Evolutionary conservation across 805 yeast genomes (phyloP).

Genomic region (Saccharomycopsis vini): DNA sequence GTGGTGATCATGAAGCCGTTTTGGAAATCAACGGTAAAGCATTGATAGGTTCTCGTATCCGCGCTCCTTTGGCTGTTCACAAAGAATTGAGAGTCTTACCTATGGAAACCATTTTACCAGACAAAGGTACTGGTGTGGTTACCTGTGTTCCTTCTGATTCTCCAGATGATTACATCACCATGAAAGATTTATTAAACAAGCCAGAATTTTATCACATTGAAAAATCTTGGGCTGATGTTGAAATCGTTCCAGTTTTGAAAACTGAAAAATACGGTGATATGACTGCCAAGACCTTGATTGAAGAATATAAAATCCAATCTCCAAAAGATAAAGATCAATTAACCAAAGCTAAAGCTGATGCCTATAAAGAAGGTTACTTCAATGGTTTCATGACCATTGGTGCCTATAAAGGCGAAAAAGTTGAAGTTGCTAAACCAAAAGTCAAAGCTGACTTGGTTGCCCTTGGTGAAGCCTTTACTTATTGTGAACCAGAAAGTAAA

Average conservation of each 20-base stretch:
- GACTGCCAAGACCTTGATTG: slow-evolving; percentile 77
- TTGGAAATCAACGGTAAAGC: slow-evolving; percentile 56
- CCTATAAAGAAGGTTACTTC: slow-evolving; percentile 95
- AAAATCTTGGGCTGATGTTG: slow-evolving; percentile 58
- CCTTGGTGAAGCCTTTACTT: slow-evolving; percentile 72
- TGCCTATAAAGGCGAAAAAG: slow-evolving; percentile 78
- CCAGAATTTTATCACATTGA: slow-evolving; percentile 17
- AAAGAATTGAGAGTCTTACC: slow-evolving; percentile 77
- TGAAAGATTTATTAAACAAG: slow-evolving; percentile 28
- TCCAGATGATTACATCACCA: slow-evolving; percentile 92
- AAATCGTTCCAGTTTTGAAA: slow-evolving; percentile 61
- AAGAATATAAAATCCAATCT: slow-evolving; percentile 83
- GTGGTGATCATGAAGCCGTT: slow-evolving; percentile 66
- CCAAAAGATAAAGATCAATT: slow-evolving; percentile 85
- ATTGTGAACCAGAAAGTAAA: slow-evolving; percentile 86
- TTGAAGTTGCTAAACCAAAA: slow-evolving; percentile 83
- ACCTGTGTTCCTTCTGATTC: slow-evolving; percentile 99
- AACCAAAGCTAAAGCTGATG: slow-evolving; percentile 86
- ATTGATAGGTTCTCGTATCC: slow-evolving; percentile 78
- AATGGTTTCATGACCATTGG: slow-evolving; percentile 79
- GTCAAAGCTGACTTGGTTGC: slow-evolving; percentile 76
- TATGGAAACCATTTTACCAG: slow-evolving; percentile 93
- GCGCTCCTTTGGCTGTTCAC: slow-evolving; percentile 72
- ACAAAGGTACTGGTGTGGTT: slow-evolving; percentile 98
- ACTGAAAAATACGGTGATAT: slow-evolving; percentile 84